Evolutionary conservation across 257 asterid genomes (phyloP), one percentile per base, ranked within the genome.

Genomic region (Craterostigma plantagineum): DNA sequence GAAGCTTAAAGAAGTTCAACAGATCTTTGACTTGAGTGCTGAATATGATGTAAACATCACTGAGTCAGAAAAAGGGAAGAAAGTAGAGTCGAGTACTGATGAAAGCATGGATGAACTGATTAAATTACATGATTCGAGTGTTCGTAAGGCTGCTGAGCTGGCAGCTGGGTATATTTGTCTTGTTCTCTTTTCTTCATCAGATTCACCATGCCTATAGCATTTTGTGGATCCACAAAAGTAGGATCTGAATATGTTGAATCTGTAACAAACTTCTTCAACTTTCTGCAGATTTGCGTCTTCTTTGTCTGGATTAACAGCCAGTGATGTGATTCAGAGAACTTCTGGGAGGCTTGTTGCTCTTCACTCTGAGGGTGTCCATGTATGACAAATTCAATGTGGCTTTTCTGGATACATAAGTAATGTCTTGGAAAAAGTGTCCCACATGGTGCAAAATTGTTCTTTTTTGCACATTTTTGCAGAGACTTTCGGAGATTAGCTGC

Each of bases 291-390:
- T 79, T 62, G 71, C 93, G 27, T 76, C 73, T 72, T 77, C 86
- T 52, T 72, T 90, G 66, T 65, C 78, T 54, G 99, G 95, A 57
- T 65, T 68, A 53, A 57, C 91, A 48, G 79, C 87, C 33, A 71
- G 51, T 67, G 99, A 90, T 61, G 56, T 77, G 43, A 46, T 65
- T 56, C 94, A 77, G 57, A 69, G 72, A 69, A 79, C 87, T 50
- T 59, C 81, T 41, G 81, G 94, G 46, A 77, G 99, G 61, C 91
- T 90, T 51, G 99, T 82, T 56, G 56, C 81, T 63, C 92, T 90
- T 66, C 94, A 90, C 60, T 83, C 95, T 47, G 99, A 90, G 81
- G 92, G 99, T 51, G 79, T 90, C 62, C 99, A 90, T 65, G 99
- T 90, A 79, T 42, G 93, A 50, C 48, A 38, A 51, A 43, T 55